Conservation (phyloP, 306 rosid species). For the Dryas drummondii region DNA sequence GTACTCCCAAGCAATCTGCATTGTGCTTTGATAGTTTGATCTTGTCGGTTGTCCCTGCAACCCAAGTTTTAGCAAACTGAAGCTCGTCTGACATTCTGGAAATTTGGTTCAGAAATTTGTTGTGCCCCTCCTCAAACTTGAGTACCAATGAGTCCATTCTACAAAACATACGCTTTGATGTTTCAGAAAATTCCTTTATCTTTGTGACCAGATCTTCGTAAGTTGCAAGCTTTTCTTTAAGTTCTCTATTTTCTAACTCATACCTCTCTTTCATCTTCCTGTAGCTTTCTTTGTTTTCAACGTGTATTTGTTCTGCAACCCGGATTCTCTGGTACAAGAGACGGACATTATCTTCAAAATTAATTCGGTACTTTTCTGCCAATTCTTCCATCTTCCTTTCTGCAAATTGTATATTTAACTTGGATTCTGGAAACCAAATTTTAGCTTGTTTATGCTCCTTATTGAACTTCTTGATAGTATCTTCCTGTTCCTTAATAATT, state of each 20-base stretch:
- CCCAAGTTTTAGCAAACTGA: slow-evolving; percentile 45
- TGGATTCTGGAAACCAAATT: slow-evolving; percentile 22
- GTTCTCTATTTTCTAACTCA: slow-evolving; percentile 40
- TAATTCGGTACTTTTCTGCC: slow-evolving; percentile 40
- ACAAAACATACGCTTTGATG: slow-evolving; percentile 10
- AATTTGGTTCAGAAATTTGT: slow-evolving; percentile 22
- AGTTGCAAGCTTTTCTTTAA: slow-evolving; percentile 37
- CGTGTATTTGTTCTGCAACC: slow-evolving; percentile 67
- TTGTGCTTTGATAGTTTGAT: slow-evolving; percentile 31
- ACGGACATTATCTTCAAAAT: slow-evolving; percentile 56
- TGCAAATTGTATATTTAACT: slow-evolving; percentile 21
- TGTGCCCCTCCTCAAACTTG: slow-evolving; percentile 41
- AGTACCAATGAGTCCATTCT: slow-evolving; percentile 26
- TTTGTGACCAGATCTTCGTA: slow-evolving; percentile 36
- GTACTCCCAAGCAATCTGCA: slow-evolving; percentile 21
- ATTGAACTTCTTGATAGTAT: slow-evolving; percentile 23
- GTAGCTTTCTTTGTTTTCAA: slow-evolving; percentile 53
- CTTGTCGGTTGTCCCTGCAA: slow-evolving; percentile 35
- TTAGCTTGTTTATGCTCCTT: slow-evolving; percentile 25
- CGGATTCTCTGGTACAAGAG: slow-evolving; percentile 56
- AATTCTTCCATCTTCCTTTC: slow-evolving; percentile 65
- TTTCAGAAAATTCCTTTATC: slow-evolving; percentile 14
- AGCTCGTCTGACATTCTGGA: slow-evolving; percentile 40
- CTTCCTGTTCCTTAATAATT: slow-evolving; percentile 36
- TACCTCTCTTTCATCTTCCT: slow-evolving; percentile 33